A percentile compares a stretch with the other conserved stretches of the same genome.
These are phyloP conservation scores for Dendrobium chrysotoxum DNA, from an alignment of 106 monocot species.

Conservation along the genomic window DNA sequence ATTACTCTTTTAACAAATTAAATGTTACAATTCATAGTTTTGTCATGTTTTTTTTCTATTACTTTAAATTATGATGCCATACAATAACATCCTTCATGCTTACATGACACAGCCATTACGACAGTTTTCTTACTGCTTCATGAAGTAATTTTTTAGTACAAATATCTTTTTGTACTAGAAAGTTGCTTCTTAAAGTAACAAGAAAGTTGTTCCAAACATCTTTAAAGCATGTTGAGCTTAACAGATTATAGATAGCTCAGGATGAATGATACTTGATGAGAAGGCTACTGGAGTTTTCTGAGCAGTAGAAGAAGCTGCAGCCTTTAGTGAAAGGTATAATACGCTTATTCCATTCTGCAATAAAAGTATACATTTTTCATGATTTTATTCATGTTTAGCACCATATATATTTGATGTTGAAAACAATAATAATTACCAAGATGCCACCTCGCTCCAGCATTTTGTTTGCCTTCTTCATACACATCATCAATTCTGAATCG, in stretches of 20 bases:
- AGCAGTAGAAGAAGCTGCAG: slow-evolving; percentile 55
- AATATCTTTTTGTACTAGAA: no score
- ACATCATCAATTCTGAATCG: slow-evolving; percentile 28
- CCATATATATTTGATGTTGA: background rate
- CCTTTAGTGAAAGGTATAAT: slow-evolving; percentile 58
- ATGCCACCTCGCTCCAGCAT: slow-evolving; percentile 34
- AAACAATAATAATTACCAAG: slow-evolving; percentile 29
- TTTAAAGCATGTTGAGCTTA: no score
- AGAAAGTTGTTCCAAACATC: no score
- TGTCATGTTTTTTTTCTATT: background rate
- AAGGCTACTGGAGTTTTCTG: slow-evolving; percentile 8
- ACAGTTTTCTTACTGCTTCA: no score
- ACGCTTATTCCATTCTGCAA: slow-evolving; percentile 55
- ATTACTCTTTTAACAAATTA: no score
- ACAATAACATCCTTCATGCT: no score
- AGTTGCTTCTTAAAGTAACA: no score
- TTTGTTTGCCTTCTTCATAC: slow-evolving; percentile 21
- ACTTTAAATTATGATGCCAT: background rate
- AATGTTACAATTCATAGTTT: no score
- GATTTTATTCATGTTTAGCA: background rate
- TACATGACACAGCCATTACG: no score
- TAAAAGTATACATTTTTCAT: background rate
- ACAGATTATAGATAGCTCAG: no score
- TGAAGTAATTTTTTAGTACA: no score
- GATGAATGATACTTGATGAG: slow-evolving; percentile 40